Evolutionary conservation across 495 filamentous ascomycete genomes (phyloP).

Genomic region (Venustampulla echinocandica): DNA sequence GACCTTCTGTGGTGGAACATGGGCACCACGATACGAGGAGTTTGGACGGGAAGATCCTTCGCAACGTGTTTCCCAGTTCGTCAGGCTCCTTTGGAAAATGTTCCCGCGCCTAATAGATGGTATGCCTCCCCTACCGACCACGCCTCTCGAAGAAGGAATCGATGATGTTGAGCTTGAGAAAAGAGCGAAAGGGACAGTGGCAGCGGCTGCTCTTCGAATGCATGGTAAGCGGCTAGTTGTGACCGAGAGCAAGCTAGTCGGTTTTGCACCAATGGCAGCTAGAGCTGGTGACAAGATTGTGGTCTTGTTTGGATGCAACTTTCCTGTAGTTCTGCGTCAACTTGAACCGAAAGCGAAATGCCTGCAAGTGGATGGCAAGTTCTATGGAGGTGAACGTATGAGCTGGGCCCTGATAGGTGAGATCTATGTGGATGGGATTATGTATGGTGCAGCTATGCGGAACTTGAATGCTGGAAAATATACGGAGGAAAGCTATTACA

Average conservation of each 20-base stretch:
- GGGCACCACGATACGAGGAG: slow-evolving; percentile 7
- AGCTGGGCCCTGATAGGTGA: slow-evolving; percentile 24
- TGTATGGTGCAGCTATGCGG: slow-evolving; percentile 21
- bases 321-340: slow-evolving; percentile 15
- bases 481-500: slow-evolving; percentile 4
- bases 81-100: background rate
- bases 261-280: slow-evolving; percentile 12
- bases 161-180: slow-evolving; percentile 5
- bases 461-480: slow-evolving; percentile 1
- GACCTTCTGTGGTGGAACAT: slow-evolving; percentile 12
- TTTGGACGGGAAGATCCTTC: background rate
- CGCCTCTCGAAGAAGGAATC: background rate
- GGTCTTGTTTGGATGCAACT: slow-evolving; percentile 17
- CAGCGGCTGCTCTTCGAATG: slow-evolving; percentile 13
- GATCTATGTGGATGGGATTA: slow-evolving; percentile 25
- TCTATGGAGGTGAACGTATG: no score
- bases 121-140: background rate
- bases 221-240: slow-evolving; percentile 14
- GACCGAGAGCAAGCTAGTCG: background rate
- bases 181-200: background rate
- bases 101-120: background rate
- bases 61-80: background rate
- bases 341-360: background rate
- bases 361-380: no score
- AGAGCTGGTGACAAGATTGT: slow-evolving; percentile 11